Evolutionary conservation across 345 rosid species (phyloP).

Genomic region (Ricinus communis): DNA sequence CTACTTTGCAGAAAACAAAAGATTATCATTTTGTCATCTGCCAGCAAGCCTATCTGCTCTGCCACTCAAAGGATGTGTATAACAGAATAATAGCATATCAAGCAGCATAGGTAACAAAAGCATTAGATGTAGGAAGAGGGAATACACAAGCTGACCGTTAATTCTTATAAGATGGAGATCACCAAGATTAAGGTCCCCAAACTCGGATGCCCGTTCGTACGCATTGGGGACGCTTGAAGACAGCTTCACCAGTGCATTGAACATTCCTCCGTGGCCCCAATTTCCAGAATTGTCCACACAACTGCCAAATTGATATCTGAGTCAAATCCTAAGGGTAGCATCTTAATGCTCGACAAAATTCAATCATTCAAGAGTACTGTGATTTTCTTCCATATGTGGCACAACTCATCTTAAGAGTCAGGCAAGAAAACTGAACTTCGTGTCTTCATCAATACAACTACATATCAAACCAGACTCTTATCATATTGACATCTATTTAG

Average conservation of each 20-base stretch:
- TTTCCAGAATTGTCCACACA: conserved; percentile 83
- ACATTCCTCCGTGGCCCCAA: conserved; percentile 95
- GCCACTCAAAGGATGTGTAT: not conserved
- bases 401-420: not conserved
- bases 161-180: conserved; percentile 72
- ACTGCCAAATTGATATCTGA: conserved; percentile 39
- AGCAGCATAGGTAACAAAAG: not conserved
- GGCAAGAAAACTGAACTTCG: not conserved
- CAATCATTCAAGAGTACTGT: too few relatives aligned
- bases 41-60: not conserved
- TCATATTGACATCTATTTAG: not conserved
- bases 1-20: not conserved
- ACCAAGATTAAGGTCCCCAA: conserved; percentile 79
- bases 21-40: not conserved
- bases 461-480: not conserved
- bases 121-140: not conserved
- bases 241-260: conserved; percentile 60
- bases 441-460: not conserved
- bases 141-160: conserved; percentile 44
- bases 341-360: not conserved
- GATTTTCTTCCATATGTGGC: not conserved
- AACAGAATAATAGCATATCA: not conserved
- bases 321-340: conserved; percentile 11
- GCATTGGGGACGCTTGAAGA: conserved; percentile 53
- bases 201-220: conserved; percentile 60